Evolutionary conservation across 306 rosid species (phyloP).

Genomic region (Ziziphus jujuba): DNA sequence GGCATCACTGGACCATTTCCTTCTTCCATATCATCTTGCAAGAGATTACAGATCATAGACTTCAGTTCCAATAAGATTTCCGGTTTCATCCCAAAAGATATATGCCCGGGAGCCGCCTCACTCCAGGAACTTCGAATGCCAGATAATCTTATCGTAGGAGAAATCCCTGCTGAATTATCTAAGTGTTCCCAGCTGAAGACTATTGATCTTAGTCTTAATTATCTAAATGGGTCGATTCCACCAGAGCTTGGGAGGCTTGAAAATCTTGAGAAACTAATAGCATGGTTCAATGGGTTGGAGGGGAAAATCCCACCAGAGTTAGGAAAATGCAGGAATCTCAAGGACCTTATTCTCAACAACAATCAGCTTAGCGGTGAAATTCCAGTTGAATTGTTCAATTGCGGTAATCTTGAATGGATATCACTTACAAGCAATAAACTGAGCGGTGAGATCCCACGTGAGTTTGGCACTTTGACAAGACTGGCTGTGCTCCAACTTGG

Average conservation of each 20-base stretch:
- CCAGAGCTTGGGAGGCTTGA: constrained; percentile 83
- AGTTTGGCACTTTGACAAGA: constrained; percentile 78
- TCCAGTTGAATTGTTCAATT: constrained; percentile 71
- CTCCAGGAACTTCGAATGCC: constrained; percentile 89
- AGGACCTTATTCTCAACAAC: constrained; percentile 87
- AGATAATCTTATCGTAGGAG: constrained; percentile 71
- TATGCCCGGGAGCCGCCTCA: constrained; percentile 86
- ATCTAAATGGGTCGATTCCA: constrained; percentile 84
- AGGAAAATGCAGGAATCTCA: constrained; percentile 79
- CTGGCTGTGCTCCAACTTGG: constrained; percentile 93
- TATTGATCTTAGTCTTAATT: constrained; percentile 83
- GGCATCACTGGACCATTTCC: constrained; percentile 72
- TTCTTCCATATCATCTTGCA: constrained; percentile 74
- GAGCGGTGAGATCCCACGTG: constrained; percentile 64
- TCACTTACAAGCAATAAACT: constrained; percentile 85
- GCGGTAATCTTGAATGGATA: constrained; percentile 92
- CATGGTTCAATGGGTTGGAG: constrained; percentile 90
- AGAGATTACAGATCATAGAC: constrained; percentile 64
- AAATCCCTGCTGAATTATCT: constrained; percentile 70
- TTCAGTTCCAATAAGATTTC: constrained; percentile 83
- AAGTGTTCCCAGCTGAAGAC: constrained; percentile 76
- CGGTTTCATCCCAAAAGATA: constrained; percentile 62
- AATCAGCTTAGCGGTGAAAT: constrained; percentile 68
- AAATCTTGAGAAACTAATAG: constrained; percentile 82
- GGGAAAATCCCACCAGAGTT: constrained; percentile 83